Conservation (phyloP, 2,329 filamentous ascomycete genomes). For the Xylariaceae sp. region DNA sequence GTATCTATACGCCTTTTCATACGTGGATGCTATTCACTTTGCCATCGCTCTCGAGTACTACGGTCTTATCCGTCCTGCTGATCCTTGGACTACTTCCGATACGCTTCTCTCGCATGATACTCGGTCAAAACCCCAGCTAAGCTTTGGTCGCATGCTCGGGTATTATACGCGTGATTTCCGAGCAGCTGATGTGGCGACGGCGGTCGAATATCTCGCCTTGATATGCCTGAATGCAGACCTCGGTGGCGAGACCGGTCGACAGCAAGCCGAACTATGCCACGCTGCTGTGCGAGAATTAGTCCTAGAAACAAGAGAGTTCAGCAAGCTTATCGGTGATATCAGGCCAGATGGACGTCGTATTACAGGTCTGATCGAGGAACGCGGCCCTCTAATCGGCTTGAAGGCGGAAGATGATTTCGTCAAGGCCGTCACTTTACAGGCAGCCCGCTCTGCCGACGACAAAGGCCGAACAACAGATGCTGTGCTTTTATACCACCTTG, state of each 20-base stretch:
- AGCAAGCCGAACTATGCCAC: constrained; percentile 80
- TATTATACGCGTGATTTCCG: constrained; percentile 97
- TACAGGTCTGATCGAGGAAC: constrained; percentile 81
- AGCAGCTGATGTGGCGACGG: constrained; percentile 80
- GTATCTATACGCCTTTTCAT: constrained; percentile 87
- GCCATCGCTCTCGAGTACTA: constrained; percentile 86
- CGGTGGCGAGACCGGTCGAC: constrained; percentile 65
- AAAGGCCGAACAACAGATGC: constrained; percentile 91
- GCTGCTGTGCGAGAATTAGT: constrained; percentile 91
- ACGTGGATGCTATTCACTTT: constrained; percentile 92
- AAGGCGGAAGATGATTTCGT: constrained; percentile 79
- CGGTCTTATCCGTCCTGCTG: constrained; percentile 80
- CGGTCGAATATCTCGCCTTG: constrained; percentile 87
- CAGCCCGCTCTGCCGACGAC: constrained; percentile 88
- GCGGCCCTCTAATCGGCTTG: constrained; percentile 75
- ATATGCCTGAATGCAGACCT: constrained; percentile 90
- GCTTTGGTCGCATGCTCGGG: constrained; percentile 89
- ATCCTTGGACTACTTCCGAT: constrained; percentile 69
- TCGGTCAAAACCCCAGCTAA: constrained; percentile 73
- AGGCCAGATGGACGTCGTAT: constrained; percentile 80
- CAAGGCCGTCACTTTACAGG: constrained; percentile 86
- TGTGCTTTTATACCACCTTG: constrained; percentile 89
- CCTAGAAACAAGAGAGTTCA: constrained; percentile 95
- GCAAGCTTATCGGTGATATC: constrained; percentile 88
- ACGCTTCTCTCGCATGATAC: constrained; percentile 65